Conservation (phyloP, 2,329 filamentous ascomycete genomes). For the Monosporascus sp. region DNA sequence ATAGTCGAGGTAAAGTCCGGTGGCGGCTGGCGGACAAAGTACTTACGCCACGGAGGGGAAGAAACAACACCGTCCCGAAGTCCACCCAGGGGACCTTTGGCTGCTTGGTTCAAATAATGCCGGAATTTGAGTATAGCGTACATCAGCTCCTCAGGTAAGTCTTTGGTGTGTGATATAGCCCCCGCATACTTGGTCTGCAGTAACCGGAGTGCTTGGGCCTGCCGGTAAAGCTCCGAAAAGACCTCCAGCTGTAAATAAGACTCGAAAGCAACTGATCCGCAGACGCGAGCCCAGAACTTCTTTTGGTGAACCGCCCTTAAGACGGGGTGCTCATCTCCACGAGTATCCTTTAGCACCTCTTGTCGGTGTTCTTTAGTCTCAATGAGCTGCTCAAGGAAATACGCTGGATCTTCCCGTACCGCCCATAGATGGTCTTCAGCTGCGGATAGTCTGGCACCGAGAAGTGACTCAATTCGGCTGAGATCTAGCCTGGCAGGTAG, state of each 20-base stretch:
- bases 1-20: conserved; percentile 10
- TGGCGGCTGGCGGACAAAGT: conserved; percentile 26
- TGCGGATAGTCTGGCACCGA: conserved; percentile 34
- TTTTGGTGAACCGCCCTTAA: conserved; percentile 7
- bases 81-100: conserved; percentile 24
- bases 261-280: conserved; percentile 27
- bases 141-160: conserved; percentile 35
- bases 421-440: conserved; percentile 50
- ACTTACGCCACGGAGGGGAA: conserved; percentile 36
- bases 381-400: conserved; percentile 41
- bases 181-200: conserved; percentile 29
- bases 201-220: conserved; percentile 17
- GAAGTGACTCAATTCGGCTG: conserved; percentile 35
- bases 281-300: conserved; percentile 35
- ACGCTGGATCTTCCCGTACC: conserved; percentile 53
- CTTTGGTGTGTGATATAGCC: conserved; percentile 25
- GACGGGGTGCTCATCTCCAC: conserved; percentile 25
- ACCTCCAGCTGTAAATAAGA: conserved; percentile 30
- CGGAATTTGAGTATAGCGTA: conserved; percentile 35
- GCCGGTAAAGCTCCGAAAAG: conserved; percentile 33
- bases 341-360: conserved; percentile 36
- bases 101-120: conserved; percentile 27
- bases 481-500: conserved; percentile 43
- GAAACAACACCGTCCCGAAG: conserved; percentile 23
- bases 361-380: conserved; percentile 42